These are phyloP conservation scores for Cyclotella atomus DNA, from an alignment of 108 stramenopile genomes.

Conservation along the genomic window DNA sequence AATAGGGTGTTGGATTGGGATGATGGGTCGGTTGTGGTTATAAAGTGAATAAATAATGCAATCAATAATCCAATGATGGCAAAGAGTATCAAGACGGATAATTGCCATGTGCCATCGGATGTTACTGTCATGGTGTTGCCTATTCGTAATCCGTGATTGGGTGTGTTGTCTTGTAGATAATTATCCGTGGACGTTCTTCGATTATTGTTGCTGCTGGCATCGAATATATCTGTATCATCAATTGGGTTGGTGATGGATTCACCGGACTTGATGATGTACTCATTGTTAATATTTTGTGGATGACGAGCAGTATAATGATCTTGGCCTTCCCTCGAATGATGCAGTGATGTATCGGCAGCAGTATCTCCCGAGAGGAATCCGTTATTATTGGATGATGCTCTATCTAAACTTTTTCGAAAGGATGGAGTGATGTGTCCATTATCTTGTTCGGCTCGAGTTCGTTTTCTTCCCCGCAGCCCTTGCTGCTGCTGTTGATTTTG, in stretches of 20 bases:
- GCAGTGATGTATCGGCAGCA: not conserved
- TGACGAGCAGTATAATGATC: no score
- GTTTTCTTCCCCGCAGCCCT: constrained; percentile 39
- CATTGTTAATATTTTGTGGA: no score
- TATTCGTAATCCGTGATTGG: not conserved
- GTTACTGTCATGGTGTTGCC: no score
- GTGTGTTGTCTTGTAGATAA: not conserved
- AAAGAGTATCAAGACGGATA: constrained; percentile 65
- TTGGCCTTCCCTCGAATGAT: no score
- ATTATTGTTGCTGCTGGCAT: no score
- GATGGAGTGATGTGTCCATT: constrained; percentile 5
- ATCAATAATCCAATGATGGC: constrained; percentile 61
- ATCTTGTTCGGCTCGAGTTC: not conserved
- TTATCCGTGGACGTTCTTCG: no score
- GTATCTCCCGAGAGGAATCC: not conserved
- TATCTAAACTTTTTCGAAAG: constrained; percentile 6
- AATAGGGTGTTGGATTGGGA: not conserved
- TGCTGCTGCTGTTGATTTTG: constrained; percentile 41
- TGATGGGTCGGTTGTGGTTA: not conserved
- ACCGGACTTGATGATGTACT: no score
- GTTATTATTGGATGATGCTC: constrained; percentile 7
- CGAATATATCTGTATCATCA: no score
- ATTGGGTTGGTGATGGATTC: no score
- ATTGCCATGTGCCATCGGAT: constrained; percentile 56
- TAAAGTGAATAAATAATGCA: constrained; percentile 74